Evolutionary conservation across 1,284 basidiomycete genomes (phyloP).

Genomic region (Sporisorium graminicola): DNA sequence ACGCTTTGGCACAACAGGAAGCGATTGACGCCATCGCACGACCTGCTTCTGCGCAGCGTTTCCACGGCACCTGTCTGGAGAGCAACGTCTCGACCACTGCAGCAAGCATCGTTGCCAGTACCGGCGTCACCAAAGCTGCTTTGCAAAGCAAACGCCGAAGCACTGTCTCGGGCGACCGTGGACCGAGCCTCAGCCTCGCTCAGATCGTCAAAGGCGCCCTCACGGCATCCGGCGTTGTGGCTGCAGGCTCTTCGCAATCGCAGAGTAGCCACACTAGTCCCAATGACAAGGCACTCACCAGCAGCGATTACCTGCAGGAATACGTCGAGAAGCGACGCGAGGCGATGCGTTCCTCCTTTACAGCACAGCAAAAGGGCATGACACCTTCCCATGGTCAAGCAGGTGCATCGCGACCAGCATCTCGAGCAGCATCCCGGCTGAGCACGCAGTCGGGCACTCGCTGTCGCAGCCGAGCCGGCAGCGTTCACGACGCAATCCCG

Average conservation of each 20-base stretch:
- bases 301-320: slow-evolving; percentile 48
- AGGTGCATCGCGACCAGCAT: slow-evolving; percentile 26
- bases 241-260: slow-evolving; percentile 18
- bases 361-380: slow-evolving; percentile 56
- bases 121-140: slow-evolving; percentile 40
- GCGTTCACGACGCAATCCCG: slow-evolving; percentile 63
- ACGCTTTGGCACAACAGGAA: slow-evolving; percentile 35
- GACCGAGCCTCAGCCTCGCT: slow-evolving; percentile 42
- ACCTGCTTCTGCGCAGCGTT: slow-evolving; percentile 41
- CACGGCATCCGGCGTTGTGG: slow-evolving; percentile 46
- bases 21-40: slow-evolving; percentile 29
- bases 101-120: slow-evolving; percentile 35
- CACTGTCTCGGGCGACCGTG: slow-evolving; percentile 48
- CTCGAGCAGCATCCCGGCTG: slow-evolving; percentile 50
- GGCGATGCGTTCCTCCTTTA: slow-evolving; percentile 53
- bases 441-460: slow-evolving; percentile 49
- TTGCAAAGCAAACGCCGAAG: slow-evolving; percentile 51
- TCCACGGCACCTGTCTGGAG: slow-evolving; percentile 33
- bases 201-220: slow-evolving; percentile 52
- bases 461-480: slow-evolving; percentile 56
- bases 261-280: slow-evolving; percentile 35
- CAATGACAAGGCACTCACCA: slow-evolving; percentile 23
- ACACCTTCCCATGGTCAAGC: slow-evolving; percentile 13
- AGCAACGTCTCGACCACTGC: slow-evolving; percentile 33
- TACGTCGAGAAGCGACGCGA: slow-evolving; percentile 52